Evolutionary conservation across 2,329 filamentous ascomycete genomes (phyloP), one percentile per base, ranked within the genome.

Genomic region (Colletotrichum tofieldiae): DNA sequence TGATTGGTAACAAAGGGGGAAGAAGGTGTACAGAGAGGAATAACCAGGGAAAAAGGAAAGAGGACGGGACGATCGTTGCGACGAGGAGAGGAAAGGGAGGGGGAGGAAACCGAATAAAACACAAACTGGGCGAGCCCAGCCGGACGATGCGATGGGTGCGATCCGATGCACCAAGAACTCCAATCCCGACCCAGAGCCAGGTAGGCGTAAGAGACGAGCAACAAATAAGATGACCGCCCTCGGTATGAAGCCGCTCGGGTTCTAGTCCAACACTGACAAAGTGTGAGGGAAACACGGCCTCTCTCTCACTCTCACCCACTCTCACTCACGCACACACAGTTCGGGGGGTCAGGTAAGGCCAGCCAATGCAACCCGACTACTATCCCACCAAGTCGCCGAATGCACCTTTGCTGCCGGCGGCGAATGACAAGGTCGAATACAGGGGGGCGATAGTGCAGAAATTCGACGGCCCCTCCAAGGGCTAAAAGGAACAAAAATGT

Each of bases 381-480:
- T 35, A 54, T 54, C 35, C 47, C 43, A 43, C 47, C 60, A 39
- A 63, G 35, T 26, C 35, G 45, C 47, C 29, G 35, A 26, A 43
- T 49, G 63, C 64, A 61, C 47, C 63, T 67, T 65, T 45, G 29
- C 39, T 37, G 47, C 8, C 39, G 23, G 29, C 47, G 49, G 54
- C 63, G 55, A 71, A 71, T 71, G 23, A 55, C 41, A 67, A 35
- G 39, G 3, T 23, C 14, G 26, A 39, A 23, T 41, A 55, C 67
- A 54, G 3, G 54, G 54, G 54, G 29, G 23, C 29, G 20, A 55
- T 65, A 60, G 49, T 70, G 67, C 63, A 67, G 67, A 71, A 52
- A 43, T 71, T 58, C 56, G 67, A 69, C 59, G 67, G 20, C 55
- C 67, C 67, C 41, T 51, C 60, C 64, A 49, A 54, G 41, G 63